Percentiles rank a stretch among this genome's conserved stretches.
These are phyloP conservation scores for Hypoxylon sp. DNA, from an alignment of 2,329 filamentous ascomycete species.

Conservation along the genomic window DNA sequence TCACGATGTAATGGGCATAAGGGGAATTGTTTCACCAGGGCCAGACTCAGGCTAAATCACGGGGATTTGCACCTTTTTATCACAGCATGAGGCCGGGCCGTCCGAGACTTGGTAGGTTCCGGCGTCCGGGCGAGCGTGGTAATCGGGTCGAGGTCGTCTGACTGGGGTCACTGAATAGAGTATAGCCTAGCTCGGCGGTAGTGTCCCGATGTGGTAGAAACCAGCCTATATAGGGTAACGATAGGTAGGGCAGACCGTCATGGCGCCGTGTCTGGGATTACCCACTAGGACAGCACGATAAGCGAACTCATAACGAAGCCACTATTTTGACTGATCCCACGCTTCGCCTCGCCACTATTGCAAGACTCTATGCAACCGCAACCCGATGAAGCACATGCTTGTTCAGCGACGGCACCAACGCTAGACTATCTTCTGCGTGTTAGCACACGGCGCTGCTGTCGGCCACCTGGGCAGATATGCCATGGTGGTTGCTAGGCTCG, in stretches of 20 bases:
- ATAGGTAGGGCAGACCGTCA: slow-evolving; percentile 27
- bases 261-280: slow-evolving; percentile 20
- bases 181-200: slow-evolving; percentile 29
- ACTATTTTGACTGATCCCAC: slow-evolving; percentile 20
- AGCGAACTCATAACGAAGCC: slow-evolving; percentile 15
- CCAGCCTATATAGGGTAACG: slow-evolving; percentile 26
- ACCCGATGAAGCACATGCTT: not conserved
- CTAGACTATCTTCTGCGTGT: not conserved
- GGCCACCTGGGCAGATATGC: slow-evolving; percentile 10
- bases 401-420: slow-evolving; percentile 15
- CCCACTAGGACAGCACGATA: slow-evolving; percentile 27
- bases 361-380: slow-evolving; percentile 11
- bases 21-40: slow-evolving; percentile 12
- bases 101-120: slow-evolving; percentile 7
- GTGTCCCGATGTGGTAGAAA: slow-evolving; percentile 26
- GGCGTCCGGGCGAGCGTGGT: slow-evolving; percentile 14
- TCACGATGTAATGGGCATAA: slow-evolving; percentile 6
- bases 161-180: slow-evolving; percentile 29
- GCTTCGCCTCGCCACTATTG: slow-evolving; percentile 21
- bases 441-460: slow-evolving; percentile 5
- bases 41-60: slow-evolving; percentile 10
- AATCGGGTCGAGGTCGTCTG: slow-evolving; percentile 28
- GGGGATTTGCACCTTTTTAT: slow-evolving; percentile 27
- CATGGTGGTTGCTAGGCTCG: too few relatives aligned
- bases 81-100: slow-evolving; percentile 10